Evolutionary conservation across 208 protist species (phyloP).

Genomic region (Strigomonas galati): DNA sequence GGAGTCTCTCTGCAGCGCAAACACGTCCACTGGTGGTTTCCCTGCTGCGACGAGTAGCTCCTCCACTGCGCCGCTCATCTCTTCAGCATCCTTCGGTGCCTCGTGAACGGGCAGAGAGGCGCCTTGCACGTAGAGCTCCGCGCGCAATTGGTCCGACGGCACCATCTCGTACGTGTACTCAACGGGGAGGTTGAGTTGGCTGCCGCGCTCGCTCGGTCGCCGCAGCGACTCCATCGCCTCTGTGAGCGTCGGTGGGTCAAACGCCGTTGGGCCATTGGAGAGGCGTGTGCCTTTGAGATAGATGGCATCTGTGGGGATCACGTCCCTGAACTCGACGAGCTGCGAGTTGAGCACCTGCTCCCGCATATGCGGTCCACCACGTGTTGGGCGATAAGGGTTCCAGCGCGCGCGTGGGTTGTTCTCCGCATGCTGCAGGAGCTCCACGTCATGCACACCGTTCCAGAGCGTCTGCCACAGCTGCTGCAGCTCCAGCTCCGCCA

Average conservation of each 20-base stretch:
- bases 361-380: constrained; percentile 36
- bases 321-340: constrained; percentile 54
- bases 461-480: constrained; percentile 42
- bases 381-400: constrained; percentile 80
- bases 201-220: not conserved
- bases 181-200: not conserved
- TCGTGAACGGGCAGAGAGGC: not conserved
- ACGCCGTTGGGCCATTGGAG: not conserved
- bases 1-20: constrained; percentile 10
- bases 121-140: constrained; percentile 1
- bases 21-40: constrained; percentile 14
- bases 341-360: constrained; percentile 69
- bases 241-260: not conserved
- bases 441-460: constrained; percentile 37
- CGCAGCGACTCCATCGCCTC: not conserved
- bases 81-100: not conserved
- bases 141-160: not conserved
- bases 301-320: constrained; percentile 42
- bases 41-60: constrained; percentile 22
- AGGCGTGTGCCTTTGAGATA: constrained; percentile 29
- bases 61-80: not conserved
- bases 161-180: constrained; percentile 10
- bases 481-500: constrained; percentile 41
- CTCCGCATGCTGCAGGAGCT: constrained; percentile 32
- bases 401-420: constrained; percentile 37